These are phyloP conservation scores for Phytophthora vignae DNA, from an alignment of 352 stramenopile genomes.

Conservation along the genomic window DNA sequence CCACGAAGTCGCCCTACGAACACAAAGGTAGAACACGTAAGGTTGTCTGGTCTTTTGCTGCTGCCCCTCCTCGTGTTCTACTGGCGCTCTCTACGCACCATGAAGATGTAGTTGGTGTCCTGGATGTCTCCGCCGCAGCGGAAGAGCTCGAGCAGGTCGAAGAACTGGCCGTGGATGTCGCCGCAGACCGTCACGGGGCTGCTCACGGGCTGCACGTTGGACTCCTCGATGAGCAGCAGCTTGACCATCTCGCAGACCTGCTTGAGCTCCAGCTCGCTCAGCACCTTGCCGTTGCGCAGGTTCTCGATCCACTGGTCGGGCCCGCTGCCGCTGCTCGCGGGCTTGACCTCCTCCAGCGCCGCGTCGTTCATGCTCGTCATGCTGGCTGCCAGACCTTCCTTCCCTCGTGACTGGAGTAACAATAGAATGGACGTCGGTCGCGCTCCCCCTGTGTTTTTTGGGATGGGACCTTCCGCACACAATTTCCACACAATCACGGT, in stretches of 20 bases:
- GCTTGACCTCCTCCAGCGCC: slow-evolving; percentile 59
- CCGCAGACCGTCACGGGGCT: slow-evolving; percentile 91
- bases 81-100: slow-evolving; percentile 50
- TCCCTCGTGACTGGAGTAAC: slow-evolving; percentile 10
- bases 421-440: slow-evolving; percentile 33
- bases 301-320: slow-evolving; percentile 89
- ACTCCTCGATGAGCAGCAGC: slow-evolving; percentile 92
- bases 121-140: slow-evolving; percentile 83
- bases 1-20: slow-evolving; percentile 88
- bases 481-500: slow-evolving; percentile 12
- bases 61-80: not conserved
- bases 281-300: slow-evolving; percentile 76
- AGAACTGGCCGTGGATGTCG: slow-evolving; percentile 93
- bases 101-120: slow-evolving; percentile 93
- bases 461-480: slow-evolving; percentile 20
- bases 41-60: too few species aligned
- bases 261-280: slow-evolving; percentile 91
- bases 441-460: slow-evolving; percentile 15
- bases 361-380: slow-evolving; percentile 79
- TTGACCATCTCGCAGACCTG: slow-evolving; percentile 92
- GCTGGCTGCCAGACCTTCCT: slow-evolving; percentile 5
- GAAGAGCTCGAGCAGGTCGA: slow-evolving; percentile 91
- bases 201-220: slow-evolving; percentile 91
- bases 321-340: slow-evolving; percentile 61
- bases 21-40: slow-evolving; percentile 4